Evolutionary conservation across 129 eudicot species (phyloP), one percentile per base, ranked within the genome.

Genomic region (Saposhnikovia divaricata): DNA sequence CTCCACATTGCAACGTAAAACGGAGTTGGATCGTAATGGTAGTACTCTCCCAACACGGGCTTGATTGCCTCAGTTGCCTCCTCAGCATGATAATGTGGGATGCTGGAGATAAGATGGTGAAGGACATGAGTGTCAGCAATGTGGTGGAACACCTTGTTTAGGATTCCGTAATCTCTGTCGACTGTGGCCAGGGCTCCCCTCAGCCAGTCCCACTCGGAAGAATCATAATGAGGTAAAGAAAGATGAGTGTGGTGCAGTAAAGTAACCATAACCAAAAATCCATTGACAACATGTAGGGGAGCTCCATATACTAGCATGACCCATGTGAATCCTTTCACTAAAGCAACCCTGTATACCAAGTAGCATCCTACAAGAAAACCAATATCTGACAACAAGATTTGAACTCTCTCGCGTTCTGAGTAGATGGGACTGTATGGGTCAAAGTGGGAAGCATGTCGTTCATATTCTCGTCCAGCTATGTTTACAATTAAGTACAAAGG

Each of bases 151-250:
- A 82, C 8, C 7, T 50, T 75, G 83, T 85, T 85, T 39, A 82
- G 42, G 15, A 85, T 73, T 68, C 83, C 85, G 28, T 81, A 85
- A 76, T 85, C 87, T 51, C 87, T 74, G 65, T 85, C 87, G 40
- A 85, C 84, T 0, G 88, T 82, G 0, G 75, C 46, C 18, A 85
- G 74, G 44, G 88, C 88, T 66, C 88, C 88, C 53, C 88, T 85
- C 28, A 85, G 21, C 88, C 88, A 85, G 69, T 85, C 85, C 88
- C 88, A 85, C 46, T 82, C 88, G 7, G 80, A 46, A 6, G 88
- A 75, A 14, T 85, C 88, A 18, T 82, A 85, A n/a, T 78, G 85
- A 39, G 88, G 81, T 11, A 85, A 31, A 0, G 85, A 66, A 53
- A 85, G 85, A 71, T 85, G 85, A 21, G 79, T 79, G 42, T 85